Percentiles rank a stretch among this genome's conserved stretches.
phyloP scores from a whole-genome alignment of 1,284 basidiomycete genomes.

The Nidula niveotomentosa region DNA sequence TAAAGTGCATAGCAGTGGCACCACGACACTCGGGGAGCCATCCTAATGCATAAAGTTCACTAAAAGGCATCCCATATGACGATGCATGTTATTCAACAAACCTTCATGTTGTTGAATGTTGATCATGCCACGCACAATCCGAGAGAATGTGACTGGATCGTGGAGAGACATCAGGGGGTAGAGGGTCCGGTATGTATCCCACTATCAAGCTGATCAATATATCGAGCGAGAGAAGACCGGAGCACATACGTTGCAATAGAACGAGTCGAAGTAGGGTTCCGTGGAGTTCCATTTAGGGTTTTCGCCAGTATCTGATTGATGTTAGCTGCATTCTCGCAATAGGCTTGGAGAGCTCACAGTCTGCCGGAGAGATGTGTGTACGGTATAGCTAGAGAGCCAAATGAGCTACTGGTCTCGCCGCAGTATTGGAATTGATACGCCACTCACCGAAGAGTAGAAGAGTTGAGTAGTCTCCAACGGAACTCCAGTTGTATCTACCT shows the following conservation, averaged over 20 bases:
- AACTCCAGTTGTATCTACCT: conserved; percentile 51
- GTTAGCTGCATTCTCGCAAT: background rate
- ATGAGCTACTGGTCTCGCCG: too few species aligned
- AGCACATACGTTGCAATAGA: conserved; percentile 63
- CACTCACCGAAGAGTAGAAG: conserved; percentile 57
- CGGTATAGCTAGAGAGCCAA: conserved; percentile 47
- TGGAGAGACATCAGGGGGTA: conserved; percentile 63
- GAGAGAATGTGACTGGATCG: conserved; percentile 54
- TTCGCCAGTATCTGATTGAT: conserved; percentile 57
- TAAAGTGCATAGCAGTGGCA: conserved; percentile 43
- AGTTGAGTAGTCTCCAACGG: conserved; percentile 47
- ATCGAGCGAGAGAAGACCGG: background rate
- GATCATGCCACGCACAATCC: conserved; percentile 61
- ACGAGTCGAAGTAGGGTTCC: conserved; percentile 67
- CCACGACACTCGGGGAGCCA: conserved; percentile 67
- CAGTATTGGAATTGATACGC: background rate
- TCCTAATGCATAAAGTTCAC: conserved; percentile 27
- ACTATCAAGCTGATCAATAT: conserved; percentile 29
- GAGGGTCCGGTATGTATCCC: conserved; percentile 65
- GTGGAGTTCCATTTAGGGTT: conserved; percentile 66
- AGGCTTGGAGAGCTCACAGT: conserved; percentile 38
- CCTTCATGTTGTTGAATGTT: conserved; percentile 69
- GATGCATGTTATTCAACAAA: conserved; percentile 9
- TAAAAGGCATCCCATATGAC: too few species aligned
- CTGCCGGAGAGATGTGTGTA: conserved; percentile 66